A percentile compares a stretch with the other conserved stretches of the same genome.
Conservation (phyloP, 2,329 filamentous ascomycete genomes). For the Stemphylium lycopersici region DNA sequence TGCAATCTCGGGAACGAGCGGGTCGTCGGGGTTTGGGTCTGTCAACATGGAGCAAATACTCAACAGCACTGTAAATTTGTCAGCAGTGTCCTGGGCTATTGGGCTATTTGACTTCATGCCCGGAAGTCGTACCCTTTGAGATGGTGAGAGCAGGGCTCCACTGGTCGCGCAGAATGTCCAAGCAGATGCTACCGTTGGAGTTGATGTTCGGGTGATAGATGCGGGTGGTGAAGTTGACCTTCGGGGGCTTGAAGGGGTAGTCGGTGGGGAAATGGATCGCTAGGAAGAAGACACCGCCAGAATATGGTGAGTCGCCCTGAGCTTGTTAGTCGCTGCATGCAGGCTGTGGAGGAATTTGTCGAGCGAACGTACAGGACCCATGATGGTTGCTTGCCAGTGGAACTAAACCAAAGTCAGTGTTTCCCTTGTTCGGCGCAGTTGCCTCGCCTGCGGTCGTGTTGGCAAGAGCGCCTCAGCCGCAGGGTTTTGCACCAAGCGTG, state of each 20-base stretch:
- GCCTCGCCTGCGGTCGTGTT: conserved; percentile 12
- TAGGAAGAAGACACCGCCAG: conserved; percentile 98
- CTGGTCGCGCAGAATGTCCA: conserved; percentile 98
- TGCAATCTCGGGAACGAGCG: conserved; percentile 97
- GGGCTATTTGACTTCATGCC: not conserved
- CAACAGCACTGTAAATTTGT: conserved; percentile 72
- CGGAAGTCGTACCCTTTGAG: conserved; percentile 78
- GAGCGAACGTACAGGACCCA: conserved; percentile 84
- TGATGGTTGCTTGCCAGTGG: conserved; percentile 99
- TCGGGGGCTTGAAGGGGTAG: conserved; percentile 99
- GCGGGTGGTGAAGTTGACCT: conserved; percentile 99
- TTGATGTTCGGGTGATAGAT: conserved; percentile 99
- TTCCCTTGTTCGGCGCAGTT: conserved; percentile 18
- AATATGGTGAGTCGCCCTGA: conserved; percentile 94
- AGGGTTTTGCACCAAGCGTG: conserved; percentile 30
- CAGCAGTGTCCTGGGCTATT: not conserved
- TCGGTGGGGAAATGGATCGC: conserved; percentile 99
- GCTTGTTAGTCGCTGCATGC: conserved; percentile 36
- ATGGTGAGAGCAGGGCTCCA: conserved; percentile 99
- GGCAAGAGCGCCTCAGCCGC: conserved; percentile 41
- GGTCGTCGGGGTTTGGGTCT: conserved; percentile 98
- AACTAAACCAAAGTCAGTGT: conserved; percentile 67
- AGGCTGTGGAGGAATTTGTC: not conserved
- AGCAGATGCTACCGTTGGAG: conserved; percentile 98
- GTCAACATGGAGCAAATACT: conserved; percentile 99